Percentiles rank a stretch among this genome's conserved stretches.
Conservation (phyloP, 1,139 yeast genomes). For the Meyerozyma sp. region DNA sequence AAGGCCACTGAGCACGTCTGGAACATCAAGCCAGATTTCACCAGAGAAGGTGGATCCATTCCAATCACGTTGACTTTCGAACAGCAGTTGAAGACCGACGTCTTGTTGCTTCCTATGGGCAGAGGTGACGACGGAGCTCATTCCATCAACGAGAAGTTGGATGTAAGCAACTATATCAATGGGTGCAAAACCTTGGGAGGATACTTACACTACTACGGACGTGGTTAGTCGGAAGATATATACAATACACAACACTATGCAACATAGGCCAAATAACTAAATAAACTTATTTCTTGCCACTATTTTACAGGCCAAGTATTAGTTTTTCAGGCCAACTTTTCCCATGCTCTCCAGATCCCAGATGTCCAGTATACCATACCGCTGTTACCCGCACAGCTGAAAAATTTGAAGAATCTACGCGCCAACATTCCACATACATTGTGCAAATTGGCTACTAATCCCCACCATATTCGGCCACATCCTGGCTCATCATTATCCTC, state of each 20-base stretch:
- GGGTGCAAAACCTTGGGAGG: slow-evolving; percentile 95
- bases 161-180: slow-evolving; percentile 81
- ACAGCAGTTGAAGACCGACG: slow-evolving; percentile 77
- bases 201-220: slow-evolving; percentile 80
- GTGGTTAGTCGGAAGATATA: slow-evolving; percentile 11
- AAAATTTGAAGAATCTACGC: neutral
- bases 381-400: neutral
- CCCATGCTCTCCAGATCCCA: too few species aligned
- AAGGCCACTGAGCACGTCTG: slow-evolving; percentile 92
- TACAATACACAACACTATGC: neutral
- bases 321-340: too few species aligned
- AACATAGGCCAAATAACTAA: too few species aligned
- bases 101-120: slow-evolving; percentile 91
- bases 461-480: neutral
- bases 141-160: slow-evolving; percentile 91
- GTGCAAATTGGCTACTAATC: neutral
- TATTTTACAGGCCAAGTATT: too few species aligned
- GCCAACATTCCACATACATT: neutral
- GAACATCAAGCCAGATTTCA: slow-evolving; percentile 91
- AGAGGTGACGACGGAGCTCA: slow-evolving; percentile 99
- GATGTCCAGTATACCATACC: neutral
- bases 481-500: neutral
- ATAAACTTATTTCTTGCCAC: too few species aligned
- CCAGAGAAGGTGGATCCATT: slow-evolving; percentile 98
- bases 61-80: slow-evolving; percentile 94